A percentile compares a stretch with the other conserved stretches of the same genome.
phyloP scores from a whole-genome alignment of 169 alveolate genomes.

The Cryptosporidium canis region DNA sequence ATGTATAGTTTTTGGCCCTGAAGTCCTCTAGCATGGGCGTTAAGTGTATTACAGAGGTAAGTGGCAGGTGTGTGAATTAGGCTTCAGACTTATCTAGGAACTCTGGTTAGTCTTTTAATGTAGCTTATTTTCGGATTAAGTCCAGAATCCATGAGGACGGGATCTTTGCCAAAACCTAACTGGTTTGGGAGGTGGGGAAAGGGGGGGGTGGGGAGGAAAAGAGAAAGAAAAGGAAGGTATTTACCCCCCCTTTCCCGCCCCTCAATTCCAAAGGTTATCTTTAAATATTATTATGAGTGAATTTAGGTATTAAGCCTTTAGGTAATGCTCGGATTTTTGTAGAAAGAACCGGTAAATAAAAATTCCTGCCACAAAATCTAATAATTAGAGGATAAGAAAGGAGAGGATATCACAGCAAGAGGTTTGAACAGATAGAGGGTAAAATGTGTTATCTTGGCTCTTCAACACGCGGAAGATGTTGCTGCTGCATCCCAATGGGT shows the following conservation, averaged over 20 bases:
- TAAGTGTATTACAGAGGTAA: background rate
- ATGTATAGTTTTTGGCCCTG: no score
- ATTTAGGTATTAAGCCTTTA: background rate
- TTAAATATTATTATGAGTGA: background rate
- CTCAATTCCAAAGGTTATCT: no score
- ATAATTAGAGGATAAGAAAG: background rate
- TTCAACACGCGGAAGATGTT: constrained; percentile 45
- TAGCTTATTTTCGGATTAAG: no score
- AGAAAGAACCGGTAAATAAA: background rate
- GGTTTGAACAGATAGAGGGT: background rate
- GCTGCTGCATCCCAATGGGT: constrained; percentile 66
- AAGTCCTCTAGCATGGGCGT: no score
- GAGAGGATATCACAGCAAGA: background rate
- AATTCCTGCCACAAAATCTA: background rate
- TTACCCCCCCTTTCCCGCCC: no score
- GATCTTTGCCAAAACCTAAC: background rate
- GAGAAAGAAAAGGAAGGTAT: background rate
- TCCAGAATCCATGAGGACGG: no score
- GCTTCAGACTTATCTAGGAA: background rate
- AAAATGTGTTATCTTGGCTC: constrained; percentile 64
- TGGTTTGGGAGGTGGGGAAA: background rate
- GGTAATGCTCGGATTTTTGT: constrained; percentile 11
- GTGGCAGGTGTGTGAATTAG: background rate
- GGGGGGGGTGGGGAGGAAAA: background rate
- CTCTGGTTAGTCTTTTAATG: no score